A percentile compares a stretch with the other conserved stretches of the same genome.
These are phyloP conservation scores for Epichloe brachyelytri DNA, from an alignment of 2,329 filamentous ascomycete genomes.

Conservation along the genomic window DNA sequence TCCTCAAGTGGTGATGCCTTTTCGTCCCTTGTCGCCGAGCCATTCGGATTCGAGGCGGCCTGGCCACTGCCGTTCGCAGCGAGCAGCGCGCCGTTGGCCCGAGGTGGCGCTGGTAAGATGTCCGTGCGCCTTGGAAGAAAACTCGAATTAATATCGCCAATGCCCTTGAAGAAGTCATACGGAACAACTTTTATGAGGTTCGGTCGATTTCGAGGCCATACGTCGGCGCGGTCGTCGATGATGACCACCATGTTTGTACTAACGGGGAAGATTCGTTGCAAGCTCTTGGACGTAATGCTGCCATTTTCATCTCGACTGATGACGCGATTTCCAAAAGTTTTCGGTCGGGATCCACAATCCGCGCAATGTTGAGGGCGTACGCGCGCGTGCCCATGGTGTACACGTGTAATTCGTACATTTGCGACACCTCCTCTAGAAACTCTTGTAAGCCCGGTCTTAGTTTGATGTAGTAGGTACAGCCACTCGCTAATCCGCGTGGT, in stretches of 20 bases:
- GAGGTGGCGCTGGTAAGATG: constrained; percentile 24
- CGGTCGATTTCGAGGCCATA: constrained; percentile 80
- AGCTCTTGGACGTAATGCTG: constrained; percentile 77
- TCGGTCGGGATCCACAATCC: constrained; percentile 80
- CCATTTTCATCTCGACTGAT: constrained; percentile 96
- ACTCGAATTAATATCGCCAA: constrained; percentile 96
- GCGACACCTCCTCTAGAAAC: constrained; percentile 66
- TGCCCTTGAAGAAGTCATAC: constrained; percentile 96
- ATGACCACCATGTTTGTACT: constrained; percentile 99
- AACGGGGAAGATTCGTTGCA: constrained; percentile 85
- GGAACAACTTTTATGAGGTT: constrained; percentile 92
- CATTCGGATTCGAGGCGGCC: background rate
- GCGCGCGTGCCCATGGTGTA: constrained; percentile 98
- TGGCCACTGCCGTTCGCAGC: background rate
- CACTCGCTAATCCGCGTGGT: constrained; percentile 51
- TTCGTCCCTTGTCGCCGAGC: constrained; percentile 5
- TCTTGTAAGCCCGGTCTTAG: constrained; percentile 73
- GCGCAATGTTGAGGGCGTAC: constrained; percentile 86
- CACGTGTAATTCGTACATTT: constrained; percentile 87
- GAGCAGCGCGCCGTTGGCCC: constrained; percentile 12
- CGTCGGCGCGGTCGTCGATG: constrained; percentile 92
- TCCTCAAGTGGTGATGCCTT: constrained; percentile 50
- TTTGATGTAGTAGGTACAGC: constrained; percentile 98
- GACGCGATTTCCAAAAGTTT: constrained; percentile 83
- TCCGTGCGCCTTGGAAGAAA: constrained; percentile 73